These are phyloP conservation scores for Wickerhamomyces sydowiorum DNA, from an alignment of 805 yeast genomes.

Conservation along the genomic window DNA sequence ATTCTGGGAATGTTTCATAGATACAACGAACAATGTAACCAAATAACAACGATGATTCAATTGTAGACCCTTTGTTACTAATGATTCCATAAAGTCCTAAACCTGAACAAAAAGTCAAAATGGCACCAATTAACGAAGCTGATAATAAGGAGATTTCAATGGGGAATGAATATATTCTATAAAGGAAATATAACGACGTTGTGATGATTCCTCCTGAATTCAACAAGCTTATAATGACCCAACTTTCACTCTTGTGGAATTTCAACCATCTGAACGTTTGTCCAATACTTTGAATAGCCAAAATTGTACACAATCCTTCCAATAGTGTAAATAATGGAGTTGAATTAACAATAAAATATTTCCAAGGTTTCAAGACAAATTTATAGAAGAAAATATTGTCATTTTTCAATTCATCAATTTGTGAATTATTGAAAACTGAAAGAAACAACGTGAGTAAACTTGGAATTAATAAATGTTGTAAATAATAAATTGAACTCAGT, in stretches of 20 bases:
- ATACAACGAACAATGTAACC: slow-evolving; percentile 91
- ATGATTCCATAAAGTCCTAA: slow-evolving; percentile 81
- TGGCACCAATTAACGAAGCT: slow-evolving; percentile 83
- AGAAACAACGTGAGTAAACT: slow-evolving; percentile 67
- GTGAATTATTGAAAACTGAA: slow-evolving; percentile 41
- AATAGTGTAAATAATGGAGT: slow-evolving; percentile 85
- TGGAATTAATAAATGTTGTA: slow-evolving; percentile 81
- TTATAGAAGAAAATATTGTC: slow-evolving; percentile 22
- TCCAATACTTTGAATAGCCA: slow-evolving; percentile 90
- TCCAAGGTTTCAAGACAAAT: slow-evolving; percentile 61
- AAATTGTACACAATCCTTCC: slow-evolving; percentile 89
- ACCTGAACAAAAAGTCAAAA: slow-evolving; percentile 67
- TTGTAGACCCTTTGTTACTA: slow-evolving; percentile 79
- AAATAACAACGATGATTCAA: slow-evolving; percentile 80
- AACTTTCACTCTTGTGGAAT: slow-evolving; percentile 53
- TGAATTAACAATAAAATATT: slow-evolving; percentile 60
- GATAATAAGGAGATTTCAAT: slow-evolving; percentile 56
- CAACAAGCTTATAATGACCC: slow-evolving; percentile 72
- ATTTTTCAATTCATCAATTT: slow-evolving; percentile 16
- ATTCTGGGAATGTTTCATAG: slow-evolving; percentile 87
- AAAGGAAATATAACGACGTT: slow-evolving; percentile 68
- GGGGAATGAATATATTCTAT: slow-evolving; percentile 77
- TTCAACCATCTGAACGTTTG: slow-evolving; percentile 72
- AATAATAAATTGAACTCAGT: slow-evolving; percentile 51
- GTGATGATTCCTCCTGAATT: slow-evolving; percentile 73